A percentile compares a stretch with the other conserved stretches of the same genome.
Evolutionary conservation across 306 rosid species (phyloP).

Genomic region (Gleditsia sinensis): DNA sequence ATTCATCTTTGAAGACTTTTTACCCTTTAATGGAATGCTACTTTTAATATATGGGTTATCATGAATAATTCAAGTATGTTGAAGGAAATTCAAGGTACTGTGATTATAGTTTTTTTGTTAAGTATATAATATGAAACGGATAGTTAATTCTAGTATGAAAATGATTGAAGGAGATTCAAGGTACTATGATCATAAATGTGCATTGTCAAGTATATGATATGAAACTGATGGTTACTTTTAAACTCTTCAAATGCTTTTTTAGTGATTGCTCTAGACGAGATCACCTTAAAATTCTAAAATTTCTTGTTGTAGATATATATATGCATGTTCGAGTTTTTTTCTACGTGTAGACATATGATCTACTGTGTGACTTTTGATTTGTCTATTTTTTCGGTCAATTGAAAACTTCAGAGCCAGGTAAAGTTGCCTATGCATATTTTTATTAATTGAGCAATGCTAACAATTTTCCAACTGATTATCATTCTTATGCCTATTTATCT

Average conservation of each 20-base stretch:
- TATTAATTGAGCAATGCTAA: too few relatives aligned
- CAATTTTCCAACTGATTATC: too few relatives aligned
- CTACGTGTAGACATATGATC: slow-evolving; percentile 5
- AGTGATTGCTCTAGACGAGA: slow-evolving; percentile 26
- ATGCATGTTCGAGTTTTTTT: neutral
- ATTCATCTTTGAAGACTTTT: neutral
- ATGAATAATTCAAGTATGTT: slow-evolving; percentile 44
- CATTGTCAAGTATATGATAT: slow-evolving; percentile 27
- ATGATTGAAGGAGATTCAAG: slow-evolving; percentile 98
- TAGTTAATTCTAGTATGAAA: too few relatives aligned
- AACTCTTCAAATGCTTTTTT: slow-evolving; percentile 25
- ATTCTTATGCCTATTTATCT: too few relatives aligned
- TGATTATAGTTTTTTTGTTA: too few relatives aligned
- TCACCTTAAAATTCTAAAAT: slow-evolving; percentile 14
- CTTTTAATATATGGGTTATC: slow-evolving; percentile 32
- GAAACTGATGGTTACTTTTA: slow-evolving; percentile 23
- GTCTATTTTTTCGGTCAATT: slow-evolving; percentile 38
- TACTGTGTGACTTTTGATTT: slow-evolving; percentile 26
- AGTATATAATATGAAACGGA: too few relatives aligned
- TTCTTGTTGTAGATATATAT: slow-evolving; percentile 26
- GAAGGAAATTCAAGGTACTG: slow-evolving; percentile 96
- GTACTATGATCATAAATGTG: slow-evolving; percentile 42
- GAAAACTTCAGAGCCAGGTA: too few relatives aligned
- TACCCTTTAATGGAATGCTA: slow-evolving; percentile 15
- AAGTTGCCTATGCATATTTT: too few relatives aligned